Conservation (phyloP, 2,329 filamentous ascomycete species). For the Xylaria sp. region DNA sequence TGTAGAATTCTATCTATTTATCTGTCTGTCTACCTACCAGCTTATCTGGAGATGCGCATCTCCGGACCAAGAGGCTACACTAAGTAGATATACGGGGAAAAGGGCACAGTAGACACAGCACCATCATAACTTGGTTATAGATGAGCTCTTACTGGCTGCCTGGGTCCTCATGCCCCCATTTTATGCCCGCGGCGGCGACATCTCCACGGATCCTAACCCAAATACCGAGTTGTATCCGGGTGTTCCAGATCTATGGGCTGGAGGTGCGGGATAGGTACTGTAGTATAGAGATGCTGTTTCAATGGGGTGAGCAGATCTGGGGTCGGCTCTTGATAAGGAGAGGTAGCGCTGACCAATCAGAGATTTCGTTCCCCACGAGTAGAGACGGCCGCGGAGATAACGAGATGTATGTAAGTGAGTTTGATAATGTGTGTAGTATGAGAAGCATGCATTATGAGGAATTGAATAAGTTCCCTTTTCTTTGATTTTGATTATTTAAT, state of each 20-base stretch:
- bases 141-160: conserved; percentile 18
- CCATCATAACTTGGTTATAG: conserved; percentile 4
- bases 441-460: conserved; percentile 8
- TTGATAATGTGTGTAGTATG: background rate
- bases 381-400: conserved; percentile 31
- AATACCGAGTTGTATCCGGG: conserved; percentile 28
- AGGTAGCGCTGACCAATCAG: conserved; percentile 27
- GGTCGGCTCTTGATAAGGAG: conserved; percentile 25
- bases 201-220: conserved; percentile 31
- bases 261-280: background rate
- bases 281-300: background rate
- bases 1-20: background rate
- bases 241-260: conserved; percentile 7
- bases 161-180: background rate
- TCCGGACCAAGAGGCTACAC: conserved; percentile 37
- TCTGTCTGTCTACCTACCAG: conserved; percentile 1
- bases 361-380: background rate
- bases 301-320: conserved; percentile 6
- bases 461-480: background rate
- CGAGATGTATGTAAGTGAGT: background rate
- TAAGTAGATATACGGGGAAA: background rate
- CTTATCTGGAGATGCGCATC: conserved; percentile 43
- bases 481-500: background rate
- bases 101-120: background rate
- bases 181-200: conserved; percentile 20